Percentiles rank a stretch among this genome's conserved stretches.
phyloP scores from a whole-genome alignment of 2,329 filamentous ascomycete genomes.

The Nemania abortiva region DNA sequence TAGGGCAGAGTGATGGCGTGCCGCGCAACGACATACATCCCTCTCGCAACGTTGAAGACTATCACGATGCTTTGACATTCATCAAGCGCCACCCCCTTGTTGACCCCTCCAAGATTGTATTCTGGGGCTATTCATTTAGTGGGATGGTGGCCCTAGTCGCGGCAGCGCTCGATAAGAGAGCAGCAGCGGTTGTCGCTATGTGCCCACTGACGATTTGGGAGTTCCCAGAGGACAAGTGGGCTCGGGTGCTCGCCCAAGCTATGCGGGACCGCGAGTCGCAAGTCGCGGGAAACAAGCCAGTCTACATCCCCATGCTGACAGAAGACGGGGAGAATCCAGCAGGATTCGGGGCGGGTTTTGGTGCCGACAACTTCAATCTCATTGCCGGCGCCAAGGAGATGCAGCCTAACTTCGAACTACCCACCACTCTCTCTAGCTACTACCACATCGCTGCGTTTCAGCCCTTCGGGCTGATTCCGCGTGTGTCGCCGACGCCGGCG shows the following conservation, averaged over 20 bases:
- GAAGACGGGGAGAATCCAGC: constrained; percentile 54
- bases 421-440: constrained; percentile 29
- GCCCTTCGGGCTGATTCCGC: constrained; percentile 28
- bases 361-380: constrained; percentile 16
- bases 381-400: constrained; percentile 21
- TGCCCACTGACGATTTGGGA: constrained; percentile 40
- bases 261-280: constrained; percentile 57
- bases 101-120: constrained; percentile 44
- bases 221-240: constrained; percentile 17
- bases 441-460: constrained; percentile 29
- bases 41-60: constrained; percentile 49
- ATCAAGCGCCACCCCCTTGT: constrained; percentile 59
- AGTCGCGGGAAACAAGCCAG: constrained; percentile 54
- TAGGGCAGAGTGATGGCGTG: constrained; percentile 54
- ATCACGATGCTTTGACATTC: constrained; percentile 57
- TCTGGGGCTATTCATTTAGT: constrained; percentile 51
- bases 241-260: constrained; percentile 47
- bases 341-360: constrained; percentile 45
- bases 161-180: constrained; percentile 48
- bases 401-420: constrained; percentile 25
- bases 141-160: constrained; percentile 47
- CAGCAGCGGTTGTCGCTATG: constrained; percentile 44
- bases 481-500: constrained; percentile 25
- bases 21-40: constrained; percentile 56
- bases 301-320: constrained; percentile 54